A percentile compares a stretch with the other conserved stretches of the same genome.
These are phyloP conservation scores for Sphaerostilbella broomeana DNA, from an alignment of 2,329 filamentous ascomycete species.

Conservation along the genomic window DNA sequence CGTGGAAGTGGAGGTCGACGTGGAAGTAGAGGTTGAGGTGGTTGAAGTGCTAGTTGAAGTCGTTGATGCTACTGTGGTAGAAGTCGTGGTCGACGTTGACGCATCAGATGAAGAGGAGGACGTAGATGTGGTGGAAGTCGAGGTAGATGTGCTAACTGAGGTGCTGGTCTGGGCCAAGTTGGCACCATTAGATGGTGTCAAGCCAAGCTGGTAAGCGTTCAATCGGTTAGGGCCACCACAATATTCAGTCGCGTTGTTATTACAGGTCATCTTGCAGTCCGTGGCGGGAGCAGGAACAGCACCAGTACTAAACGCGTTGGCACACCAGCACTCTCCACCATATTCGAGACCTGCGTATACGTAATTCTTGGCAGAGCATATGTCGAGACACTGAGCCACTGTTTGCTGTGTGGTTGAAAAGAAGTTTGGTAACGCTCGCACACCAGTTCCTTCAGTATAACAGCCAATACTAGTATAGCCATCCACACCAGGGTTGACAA, in stretches of 20 bases:
- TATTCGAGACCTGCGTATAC: constrained; percentile 31
- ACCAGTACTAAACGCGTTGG: constrained; percentile 27
- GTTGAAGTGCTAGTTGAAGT: constrained; percentile 4
- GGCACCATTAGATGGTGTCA: too few relatives aligned
- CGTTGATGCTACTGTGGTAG: constrained; percentile 1
- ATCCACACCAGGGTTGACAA: neutral
- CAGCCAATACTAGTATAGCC: constrained; percentile 31
- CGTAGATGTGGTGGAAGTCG: constrained; percentile 2
- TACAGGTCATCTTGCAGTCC: constrained; percentile 20
- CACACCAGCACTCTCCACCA: constrained; percentile 34
- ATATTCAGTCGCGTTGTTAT: constrained; percentile 26
- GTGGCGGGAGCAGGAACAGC: too few relatives aligned
- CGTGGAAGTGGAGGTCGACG: constrained; percentile 1
- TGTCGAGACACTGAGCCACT: constrained; percentile 27
- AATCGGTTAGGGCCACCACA: constrained; percentile 27
- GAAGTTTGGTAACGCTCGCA: constrained; percentile 25
- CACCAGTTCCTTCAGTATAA: constrained; percentile 28
- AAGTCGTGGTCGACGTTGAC: too few relatives aligned
- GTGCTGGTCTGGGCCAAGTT: too few relatives aligned
- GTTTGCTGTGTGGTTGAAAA: constrained; percentile 30
- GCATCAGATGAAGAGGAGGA: too few relatives aligned
- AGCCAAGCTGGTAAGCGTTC: constrained; percentile 23
- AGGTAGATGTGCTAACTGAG: too few relatives aligned
- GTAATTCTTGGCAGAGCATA: constrained; percentile 25
- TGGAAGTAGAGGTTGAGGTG: neutral